Conservation (phyloP, 257 asterid genomes). For the Solanum appendiculatum region DNA sequence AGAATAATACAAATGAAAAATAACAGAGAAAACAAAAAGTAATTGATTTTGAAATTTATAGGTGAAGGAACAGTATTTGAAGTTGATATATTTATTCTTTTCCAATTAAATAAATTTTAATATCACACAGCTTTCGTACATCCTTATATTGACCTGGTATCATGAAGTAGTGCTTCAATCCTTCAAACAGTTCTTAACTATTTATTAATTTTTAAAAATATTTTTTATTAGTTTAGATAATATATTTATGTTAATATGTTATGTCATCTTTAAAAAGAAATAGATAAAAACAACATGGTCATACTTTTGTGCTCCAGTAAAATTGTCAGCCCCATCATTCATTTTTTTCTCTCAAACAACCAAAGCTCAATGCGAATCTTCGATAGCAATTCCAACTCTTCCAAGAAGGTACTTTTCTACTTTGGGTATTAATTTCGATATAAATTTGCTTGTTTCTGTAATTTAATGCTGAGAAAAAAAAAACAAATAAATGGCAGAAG, state of each 20-base stretch:
- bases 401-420: conserved; percentile 39
- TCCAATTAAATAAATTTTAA: background rate
- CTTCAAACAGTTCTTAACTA: no score
- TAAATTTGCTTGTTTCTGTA: background rate
- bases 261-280: background rate
- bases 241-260: background rate
- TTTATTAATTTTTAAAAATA: no score
- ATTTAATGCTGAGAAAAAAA: background rate
- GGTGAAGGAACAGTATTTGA: background rate
- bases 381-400: conserved; percentile 15
- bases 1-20: background rate
- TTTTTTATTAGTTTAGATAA: background rate
- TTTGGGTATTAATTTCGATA: background rate
- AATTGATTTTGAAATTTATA: background rate
- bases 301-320: background rate
- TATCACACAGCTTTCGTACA: no score
- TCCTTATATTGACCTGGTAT: background rate
- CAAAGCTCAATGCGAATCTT: background rate
- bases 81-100: background rate
- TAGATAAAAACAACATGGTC: background rate
- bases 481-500: conserved; percentile 7
- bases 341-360: background rate
- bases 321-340: background rate
- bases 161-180: background rate
- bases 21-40: background rate